phyloP scores from a whole-genome alignment of 1,284 basidiomycete species.

The Ceratobasidium sp. region DNA sequence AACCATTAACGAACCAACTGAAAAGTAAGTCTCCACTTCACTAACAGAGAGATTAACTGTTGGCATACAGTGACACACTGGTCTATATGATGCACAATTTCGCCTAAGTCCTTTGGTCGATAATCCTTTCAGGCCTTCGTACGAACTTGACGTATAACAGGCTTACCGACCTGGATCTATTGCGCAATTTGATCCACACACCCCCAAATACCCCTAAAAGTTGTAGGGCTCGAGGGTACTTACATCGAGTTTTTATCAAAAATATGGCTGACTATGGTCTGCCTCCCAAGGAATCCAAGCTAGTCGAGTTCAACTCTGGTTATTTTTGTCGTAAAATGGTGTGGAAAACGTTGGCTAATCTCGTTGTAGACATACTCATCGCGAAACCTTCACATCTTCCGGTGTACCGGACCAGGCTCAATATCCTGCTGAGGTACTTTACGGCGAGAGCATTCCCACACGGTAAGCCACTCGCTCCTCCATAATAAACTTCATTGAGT shows the following conservation, averaged over 20 bases:
- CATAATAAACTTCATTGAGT: too few species aligned
- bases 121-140: background rate
- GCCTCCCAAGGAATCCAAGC: background rate
- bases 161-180: background rate
- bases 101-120: too few species aligned
- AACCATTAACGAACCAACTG: too few species aligned
- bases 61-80: too few species aligned
- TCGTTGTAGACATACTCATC: constrained; percentile 12
- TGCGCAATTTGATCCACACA: too few species aligned
- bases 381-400: background rate
- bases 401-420: background rate
- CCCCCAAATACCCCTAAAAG: too few species aligned
- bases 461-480: background rate
- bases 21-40: too few species aligned
- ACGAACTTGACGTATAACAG: background rate
- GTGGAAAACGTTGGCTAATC: background rate
- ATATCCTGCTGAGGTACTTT: background rate
- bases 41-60: too few species aligned
- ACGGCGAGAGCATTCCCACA: background rate
- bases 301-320: background rate
- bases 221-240: too few species aligned
- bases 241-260: too few species aligned
- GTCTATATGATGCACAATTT: too few species aligned
- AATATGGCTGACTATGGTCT: background rate
- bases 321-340: background rate